Percentiles rank a stretch among this genome's conserved stretches.
Evolutionary conservation across 2,329 filamentous ascomycete genomes (phyloP).

Genomic region (Pseudomassariella vexata): DNA sequence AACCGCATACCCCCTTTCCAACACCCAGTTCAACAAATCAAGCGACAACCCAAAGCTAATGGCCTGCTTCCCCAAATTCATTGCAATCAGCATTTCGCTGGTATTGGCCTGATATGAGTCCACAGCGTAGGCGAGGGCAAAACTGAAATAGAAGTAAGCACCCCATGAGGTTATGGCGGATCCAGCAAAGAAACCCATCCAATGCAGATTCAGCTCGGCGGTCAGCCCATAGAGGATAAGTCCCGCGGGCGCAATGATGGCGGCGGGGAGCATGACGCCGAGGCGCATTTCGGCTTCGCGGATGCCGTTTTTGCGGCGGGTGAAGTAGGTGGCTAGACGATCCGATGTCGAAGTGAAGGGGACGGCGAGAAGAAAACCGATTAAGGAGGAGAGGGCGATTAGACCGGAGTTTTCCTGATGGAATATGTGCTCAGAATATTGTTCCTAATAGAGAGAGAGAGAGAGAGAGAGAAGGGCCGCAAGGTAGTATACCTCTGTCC

Average conservation of each 20-base stretch:
- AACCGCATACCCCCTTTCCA: constrained; percentile 39
- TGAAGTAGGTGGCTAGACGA: constrained; percentile 29
- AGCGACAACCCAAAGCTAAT: constrained; percentile 48
- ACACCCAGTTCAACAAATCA: constrained; percentile 45
- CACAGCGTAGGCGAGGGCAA: constrained; percentile 55
- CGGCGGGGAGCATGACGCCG: constrained; percentile 26
- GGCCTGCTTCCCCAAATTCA: constrained; percentile 52
- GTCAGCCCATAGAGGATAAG: constrained; percentile 31
- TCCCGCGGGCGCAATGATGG: constrained; percentile 26
- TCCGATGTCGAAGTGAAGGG: constrained; percentile 29
- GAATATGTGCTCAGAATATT: not conserved
- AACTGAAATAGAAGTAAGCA: constrained; percentile 50
- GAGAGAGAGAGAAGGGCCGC: too few relatives aligned
- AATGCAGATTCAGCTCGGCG: constrained; percentile 33
- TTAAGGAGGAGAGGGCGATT: constrained; percentile 24
- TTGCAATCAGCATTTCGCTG: constrained; percentile 57
- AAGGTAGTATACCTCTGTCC: constrained; percentile 21
- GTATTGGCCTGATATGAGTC: constrained; percentile 53
- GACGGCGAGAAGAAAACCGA: constrained; percentile 32
- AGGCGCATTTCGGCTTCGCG: constrained; percentile 38
- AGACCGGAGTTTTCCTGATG: constrained; percentile 20
- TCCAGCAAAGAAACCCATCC: constrained; percentile 42
- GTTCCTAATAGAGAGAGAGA: too few relatives aligned
- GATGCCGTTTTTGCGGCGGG: constrained; percentile 31
- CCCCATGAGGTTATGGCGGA: constrained; percentile 42